phyloP scores from a whole-genome alignment of 257 asterid genomes.

The Dorcoceras hygrometricum region DNA sequence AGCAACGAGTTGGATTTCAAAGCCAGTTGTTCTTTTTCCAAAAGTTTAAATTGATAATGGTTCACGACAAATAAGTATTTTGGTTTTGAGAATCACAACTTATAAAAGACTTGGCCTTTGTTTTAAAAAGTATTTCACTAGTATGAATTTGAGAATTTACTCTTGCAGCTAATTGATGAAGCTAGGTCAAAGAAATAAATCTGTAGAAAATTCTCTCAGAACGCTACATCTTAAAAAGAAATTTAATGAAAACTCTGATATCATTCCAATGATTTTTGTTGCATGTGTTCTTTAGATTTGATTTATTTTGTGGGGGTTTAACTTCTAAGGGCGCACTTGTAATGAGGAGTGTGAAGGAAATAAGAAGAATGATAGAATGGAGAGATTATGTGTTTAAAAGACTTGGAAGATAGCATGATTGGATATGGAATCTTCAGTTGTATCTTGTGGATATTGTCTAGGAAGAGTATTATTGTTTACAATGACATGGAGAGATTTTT shows the following conservation, averaged over 20 bases:
- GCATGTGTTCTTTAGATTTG: neutral
- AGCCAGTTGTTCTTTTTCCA: neutral
- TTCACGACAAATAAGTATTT: neutral
- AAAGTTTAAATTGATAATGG: neutral
- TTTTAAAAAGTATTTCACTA: neutral
- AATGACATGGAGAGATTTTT: neutral
- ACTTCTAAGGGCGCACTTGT: neutral
- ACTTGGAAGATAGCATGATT: neutral
- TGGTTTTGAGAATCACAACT: neutral
- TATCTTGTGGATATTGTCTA: neutral
- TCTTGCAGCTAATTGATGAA: neutral
- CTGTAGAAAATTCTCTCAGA: neutral
- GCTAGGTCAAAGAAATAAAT: neutral
- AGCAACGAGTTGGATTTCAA: neutral
- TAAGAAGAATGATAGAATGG: neutral
- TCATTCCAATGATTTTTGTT: no score
- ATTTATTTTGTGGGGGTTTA: neutral
- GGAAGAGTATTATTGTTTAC: neutral
- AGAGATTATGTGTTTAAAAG: neutral
- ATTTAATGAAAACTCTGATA: neutral
- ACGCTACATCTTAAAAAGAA: neutral
- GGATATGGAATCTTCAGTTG: neutral
- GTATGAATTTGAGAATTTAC: neutral
- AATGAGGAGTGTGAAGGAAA: neutral
- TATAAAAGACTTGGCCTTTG: neutral